These are phyloP conservation scores for Citeromyces hawaiiensis DNA, from an alignment of 1,139 yeast genomes.

Conservation along the genomic window DNA sequence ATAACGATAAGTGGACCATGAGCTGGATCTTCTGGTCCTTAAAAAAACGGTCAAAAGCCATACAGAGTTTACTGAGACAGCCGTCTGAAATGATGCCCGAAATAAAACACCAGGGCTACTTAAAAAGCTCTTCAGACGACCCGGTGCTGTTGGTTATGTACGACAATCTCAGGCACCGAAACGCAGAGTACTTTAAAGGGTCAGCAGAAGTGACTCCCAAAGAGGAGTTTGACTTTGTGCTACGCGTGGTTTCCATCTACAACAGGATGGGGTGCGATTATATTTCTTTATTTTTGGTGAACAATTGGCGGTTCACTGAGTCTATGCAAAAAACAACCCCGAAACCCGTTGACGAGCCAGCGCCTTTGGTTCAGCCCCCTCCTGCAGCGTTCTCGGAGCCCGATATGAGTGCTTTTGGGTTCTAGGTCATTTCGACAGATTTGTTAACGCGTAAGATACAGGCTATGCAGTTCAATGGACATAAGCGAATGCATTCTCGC, in stretches of 20 bases:
- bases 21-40: constrained; percentile 76
- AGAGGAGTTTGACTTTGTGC: constrained; percentile 48
- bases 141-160: constrained; percentile 68
- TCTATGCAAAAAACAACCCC: constrained; percentile 3
- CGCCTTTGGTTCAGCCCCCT: constrained; percentile 24
- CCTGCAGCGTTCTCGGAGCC: constrained; percentile 57
- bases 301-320: constrained; percentile 52
- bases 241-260: constrained; percentile 54
- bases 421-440: too few species aligned
- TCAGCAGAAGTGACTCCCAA: constrained; percentile 28
- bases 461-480: too few species aligned
- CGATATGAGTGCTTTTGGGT: constrained; percentile 67
- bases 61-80: constrained; percentile 51
- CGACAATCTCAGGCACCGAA: constrained; percentile 39
- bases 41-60: constrained; percentile 33
- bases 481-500: too few species aligned
- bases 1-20: constrained; percentile 72
- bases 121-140: constrained; percentile 33
- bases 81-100: constrained; percentile 29
- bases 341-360: constrained; percentile 3
- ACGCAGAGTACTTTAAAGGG: constrained; percentile 33
- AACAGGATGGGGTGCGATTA: constrained; percentile 88
- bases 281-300: constrained; percentile 47
- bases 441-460: too few species aligned
- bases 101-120: constrained; percentile 5